Conservation (phyloP, 768 basidiomycete genomes). For the Lactifluus rugatus region DNA sequence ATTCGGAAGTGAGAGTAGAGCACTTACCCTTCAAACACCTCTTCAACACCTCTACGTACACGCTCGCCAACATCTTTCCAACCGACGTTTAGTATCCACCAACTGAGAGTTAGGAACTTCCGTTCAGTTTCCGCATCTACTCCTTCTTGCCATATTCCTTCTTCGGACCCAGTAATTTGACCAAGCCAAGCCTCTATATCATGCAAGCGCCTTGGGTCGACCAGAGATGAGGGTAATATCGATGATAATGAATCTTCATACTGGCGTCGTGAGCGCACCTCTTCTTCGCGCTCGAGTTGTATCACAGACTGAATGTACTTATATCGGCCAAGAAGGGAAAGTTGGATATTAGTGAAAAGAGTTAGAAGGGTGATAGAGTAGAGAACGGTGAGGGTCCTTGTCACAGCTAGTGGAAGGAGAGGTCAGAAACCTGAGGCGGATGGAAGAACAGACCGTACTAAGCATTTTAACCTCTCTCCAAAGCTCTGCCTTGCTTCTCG, state of each 20-base stretch:
- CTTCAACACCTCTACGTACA: constrained; percentile 65
- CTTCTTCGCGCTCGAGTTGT: constrained; percentile 51
- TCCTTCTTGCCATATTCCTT: constrained; percentile 22
- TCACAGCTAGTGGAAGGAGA: constrained; percentile 51
- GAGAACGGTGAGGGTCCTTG: constrained; percentile 74
- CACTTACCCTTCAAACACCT: constrained; percentile 74
- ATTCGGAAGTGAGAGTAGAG: background rate
- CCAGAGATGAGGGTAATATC: constrained; percentile 25
- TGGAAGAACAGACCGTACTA: constrained; percentile 36
- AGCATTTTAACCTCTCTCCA: constrained; percentile 93
- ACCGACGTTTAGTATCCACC: constrained; percentile 89
- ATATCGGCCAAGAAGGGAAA: constrained; percentile 71
- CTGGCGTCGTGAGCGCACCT: constrained; percentile 35
- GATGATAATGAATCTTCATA: constrained; percentile 34
- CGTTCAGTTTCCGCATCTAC: constrained; percentile 62
- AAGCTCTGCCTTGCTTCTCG: constrained; percentile 64
- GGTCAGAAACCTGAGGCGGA: background rate
- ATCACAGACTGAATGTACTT: constrained; percentile 69
- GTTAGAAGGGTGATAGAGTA: constrained; percentile 82
- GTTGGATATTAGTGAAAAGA: constrained; percentile 79
- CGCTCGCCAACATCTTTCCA: constrained; percentile 78
- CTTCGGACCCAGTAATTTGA: constrained; percentile 22
- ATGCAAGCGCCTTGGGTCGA: constrained; percentile 15
- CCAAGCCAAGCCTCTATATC: constrained; percentile 26
- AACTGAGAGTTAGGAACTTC: constrained; percentile 76